Conservation (phyloP, 768 basidiomycete species). For the Hemileccinum rubropunctum region DNA sequence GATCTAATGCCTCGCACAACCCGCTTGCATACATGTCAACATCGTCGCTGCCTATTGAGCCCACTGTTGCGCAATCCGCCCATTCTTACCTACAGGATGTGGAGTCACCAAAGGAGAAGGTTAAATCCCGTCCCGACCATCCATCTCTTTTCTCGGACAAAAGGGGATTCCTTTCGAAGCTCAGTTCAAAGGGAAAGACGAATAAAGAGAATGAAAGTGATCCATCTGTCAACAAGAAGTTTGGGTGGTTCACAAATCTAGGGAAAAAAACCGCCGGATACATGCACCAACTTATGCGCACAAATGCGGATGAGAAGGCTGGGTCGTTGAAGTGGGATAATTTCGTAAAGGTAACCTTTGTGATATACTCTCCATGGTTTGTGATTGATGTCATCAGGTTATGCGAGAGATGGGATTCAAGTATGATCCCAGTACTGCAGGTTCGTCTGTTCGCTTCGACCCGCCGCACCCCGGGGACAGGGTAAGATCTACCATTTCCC, state of each 20-base stretch:
- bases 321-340: conserved; percentile 78
- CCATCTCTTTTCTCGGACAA: conserved; percentile 47
- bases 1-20: conserved; percentile 17
- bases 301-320: conserved; percentile 52
- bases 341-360: conserved; percentile 59
- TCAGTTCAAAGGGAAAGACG: conserved; percentile 33
- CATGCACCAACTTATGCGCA: conserved; percentile 65
- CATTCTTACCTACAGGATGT: conserved; percentile 65
- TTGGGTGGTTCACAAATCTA: conserved; percentile 55
- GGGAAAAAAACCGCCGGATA: conserved; percentile 54
- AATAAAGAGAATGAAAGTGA: conserved; percentile 33
- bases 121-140: conserved; percentile 67
- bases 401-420: conserved; percentile 79
- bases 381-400: conserved; percentile 40
- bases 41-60: conserved; percentile 42
- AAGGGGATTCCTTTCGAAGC: conserved; percentile 50
- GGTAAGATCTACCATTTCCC: conserved; percentile 29
- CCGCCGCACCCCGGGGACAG: conserved; percentile 55
- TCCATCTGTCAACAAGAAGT: conserved; percentile 35
- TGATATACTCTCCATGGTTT: not conserved
- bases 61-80: conserved; percentile 61
- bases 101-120: conserved; percentile 53
- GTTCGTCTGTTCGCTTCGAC: conserved; percentile 80
- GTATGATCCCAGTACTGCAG: conserved; percentile 72
- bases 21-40: conserved; percentile 35